Evolutionary conservation across 768 basidiomycete species (phyloP).

Genomic region (Tricholoma saponaceum): DNA sequence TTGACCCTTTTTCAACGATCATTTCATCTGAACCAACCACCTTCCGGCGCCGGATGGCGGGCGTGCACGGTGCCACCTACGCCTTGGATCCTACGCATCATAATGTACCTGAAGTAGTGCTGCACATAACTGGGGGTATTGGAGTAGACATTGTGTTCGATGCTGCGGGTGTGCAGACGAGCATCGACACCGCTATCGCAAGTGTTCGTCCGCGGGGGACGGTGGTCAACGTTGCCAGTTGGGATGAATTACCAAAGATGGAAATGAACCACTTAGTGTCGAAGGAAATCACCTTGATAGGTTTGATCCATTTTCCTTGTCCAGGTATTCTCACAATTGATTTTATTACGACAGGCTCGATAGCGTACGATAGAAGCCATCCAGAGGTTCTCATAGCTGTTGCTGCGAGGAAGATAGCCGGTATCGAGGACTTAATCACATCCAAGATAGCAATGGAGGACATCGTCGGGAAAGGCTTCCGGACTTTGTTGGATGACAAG

Average conservation of each 20-base stretch:
- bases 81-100: constrained; percentile 29
- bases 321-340: not conserved
- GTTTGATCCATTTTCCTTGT: constrained; percentile 16
- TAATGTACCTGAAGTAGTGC: constrained; percentile 22
- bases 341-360: constrained; percentile 21
- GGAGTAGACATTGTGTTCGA: constrained; percentile 47
- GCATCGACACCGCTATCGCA: constrained; percentile 30
- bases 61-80: constrained; percentile 32
- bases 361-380: constrained; percentile 34
- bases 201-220: constrained; percentile 35
- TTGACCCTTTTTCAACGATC: constrained; percentile 24
- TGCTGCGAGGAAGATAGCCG: constrained; percentile 31
- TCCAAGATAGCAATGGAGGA: constrained; percentile 36
- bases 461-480: constrained; percentile 38
- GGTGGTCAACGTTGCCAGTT: constrained; percentile 38
- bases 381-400: constrained; percentile 35
- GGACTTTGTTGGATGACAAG: constrained; percentile 35
- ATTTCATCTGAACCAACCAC: constrained; percentile 38
- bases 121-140: constrained; percentile 22
- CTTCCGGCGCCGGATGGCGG: constrained; percentile 32
- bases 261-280: constrained; percentile 32
- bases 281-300: constrained; percentile 35
- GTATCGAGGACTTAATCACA: constrained; percentile 39
- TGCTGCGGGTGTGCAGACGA: constrained; percentile 38
- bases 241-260: constrained; percentile 32